These are phyloP conservation scores for Bromus sterilis DNA, from an alignment of 176 grass and related monocot genomes.

Conservation along the genomic window DNA sequence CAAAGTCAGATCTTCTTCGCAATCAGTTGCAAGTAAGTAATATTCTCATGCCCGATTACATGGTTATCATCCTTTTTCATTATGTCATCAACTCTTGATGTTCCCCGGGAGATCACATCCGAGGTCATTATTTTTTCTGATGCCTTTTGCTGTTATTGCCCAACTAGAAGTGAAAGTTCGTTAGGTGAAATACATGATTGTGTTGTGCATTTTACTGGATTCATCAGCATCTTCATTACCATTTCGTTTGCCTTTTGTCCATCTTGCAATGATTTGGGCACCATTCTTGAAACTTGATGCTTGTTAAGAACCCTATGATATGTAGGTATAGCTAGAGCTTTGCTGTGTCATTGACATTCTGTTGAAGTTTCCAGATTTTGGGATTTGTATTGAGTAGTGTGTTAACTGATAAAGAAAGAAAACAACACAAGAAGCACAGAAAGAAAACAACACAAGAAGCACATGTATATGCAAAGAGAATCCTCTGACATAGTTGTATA, in stretches of 20 bases:
- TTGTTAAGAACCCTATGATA: neutral
- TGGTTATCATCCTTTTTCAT: neutral
- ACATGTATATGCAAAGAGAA: neutral
- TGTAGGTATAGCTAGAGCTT: neutral
- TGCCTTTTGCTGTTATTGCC: neutral
- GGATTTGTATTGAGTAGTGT: neutral
- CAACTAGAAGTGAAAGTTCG: neutral
- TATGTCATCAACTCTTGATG: neutral
- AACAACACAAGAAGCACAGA: neutral
- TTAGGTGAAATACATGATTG: neutral
- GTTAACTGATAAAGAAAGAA: slow-evolving; percentile 1
- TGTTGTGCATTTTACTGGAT: slow-evolving; percentile 16
- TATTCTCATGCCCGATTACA: neutral
- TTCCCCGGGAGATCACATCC: neutral
- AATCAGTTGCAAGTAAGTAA: slow-evolving; percentile 72
- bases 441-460: neutral
- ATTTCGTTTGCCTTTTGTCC: neutral
- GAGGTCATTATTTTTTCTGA: neutral
- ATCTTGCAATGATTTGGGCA: neutral
- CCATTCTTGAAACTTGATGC: slow-evolving; percentile 1
- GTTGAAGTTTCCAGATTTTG: neutral
- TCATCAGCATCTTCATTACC: neutral
- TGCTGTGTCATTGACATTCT: neutral
- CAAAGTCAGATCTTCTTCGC: slow-evolving; percentile 41
- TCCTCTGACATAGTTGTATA: neutral